Base-by-base conservation (phyloP, 768 basidiomycete species). In the Clavaria fumosa region DNA sequence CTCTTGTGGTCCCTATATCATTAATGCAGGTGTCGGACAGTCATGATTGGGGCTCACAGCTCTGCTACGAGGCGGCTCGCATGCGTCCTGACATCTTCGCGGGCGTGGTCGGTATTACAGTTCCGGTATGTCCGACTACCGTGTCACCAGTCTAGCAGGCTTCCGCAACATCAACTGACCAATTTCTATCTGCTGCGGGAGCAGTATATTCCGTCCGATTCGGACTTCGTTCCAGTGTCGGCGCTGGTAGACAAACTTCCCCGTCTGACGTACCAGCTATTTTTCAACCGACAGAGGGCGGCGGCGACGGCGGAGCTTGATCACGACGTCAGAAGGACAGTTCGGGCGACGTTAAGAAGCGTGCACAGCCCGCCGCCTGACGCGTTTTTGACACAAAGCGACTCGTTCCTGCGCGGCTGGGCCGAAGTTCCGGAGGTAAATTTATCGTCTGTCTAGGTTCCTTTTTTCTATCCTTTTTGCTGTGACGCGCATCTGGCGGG, bases 1-100 rank as follows among this genome's bases (percentile, higher is more conserved):
- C 37, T 35, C 14, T 43, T 20, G 19, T 12, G 6, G 18, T 24
- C 3, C 19, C 31, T 12, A 15, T 21, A 17, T 7, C 5, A 27
- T 10, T 19, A 14, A 4, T 17, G 33, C 11, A n/a, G n/a, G n/a
- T n/a, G n/a, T n/a, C n/a, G n/a, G n/a, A n/a, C 23, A 79, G 78
- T 9, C 81, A 84, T 47, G 81, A 84, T 43, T 84, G 81, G 81
- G 81, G 81, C 26, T 59, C 76, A 1, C 62, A 67, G 37, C 41
- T 71, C 2, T 81, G 80, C 43, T 77, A 73, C 46, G 76, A 82
- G 51, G 71, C 75, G 7, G 77, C 73, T 1, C 67, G 79, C 11
- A 62, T 66, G 57, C 60, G 77, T 12, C 81, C 79, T 0, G 79
- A 82, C 45, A 51, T 74, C 3, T 69, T 81, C 48, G 56, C 53